These are phyloP conservation scores for Debaryomyces robertsiae DNA, from an alignment of 1,139 yeast species.

Conservation along the genomic window DNA sequence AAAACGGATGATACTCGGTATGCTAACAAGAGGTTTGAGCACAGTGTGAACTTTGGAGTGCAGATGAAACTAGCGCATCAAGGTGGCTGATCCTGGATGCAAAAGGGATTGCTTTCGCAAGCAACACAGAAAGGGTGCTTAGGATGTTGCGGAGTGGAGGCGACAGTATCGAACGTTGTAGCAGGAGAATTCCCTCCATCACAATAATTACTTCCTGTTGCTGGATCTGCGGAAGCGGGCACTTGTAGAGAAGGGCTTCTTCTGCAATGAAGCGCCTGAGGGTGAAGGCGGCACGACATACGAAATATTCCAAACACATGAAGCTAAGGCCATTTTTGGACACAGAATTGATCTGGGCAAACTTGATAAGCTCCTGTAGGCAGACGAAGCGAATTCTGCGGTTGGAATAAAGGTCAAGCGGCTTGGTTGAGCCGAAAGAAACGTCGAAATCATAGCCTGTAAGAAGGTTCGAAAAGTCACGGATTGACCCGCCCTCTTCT, in stretches of 20 bases:
- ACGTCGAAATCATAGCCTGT: slow-evolving; percentile 10
- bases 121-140: slow-evolving; percentile 2
- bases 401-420: slow-evolving; percentile 25
- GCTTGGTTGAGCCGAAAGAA: slow-evolving; percentile 38
- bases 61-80: slow-evolving; percentile 10
- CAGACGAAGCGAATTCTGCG: slow-evolving; percentile 35
- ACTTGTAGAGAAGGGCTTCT: slow-evolving; percentile 27
- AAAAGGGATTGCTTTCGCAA: slow-evolving; percentile 31
- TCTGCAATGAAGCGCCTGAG: slow-evolving; percentile 42
- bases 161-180: slow-evolving; percentile 8
- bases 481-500: background rate
- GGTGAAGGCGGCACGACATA: slow-evolving; percentile 35
- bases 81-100: slow-evolving; percentile 23
- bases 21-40: too few species aligned
- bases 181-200: slow-evolving; percentile 27
- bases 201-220: slow-evolving; percentile 33
- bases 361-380: slow-evolving; percentile 33
- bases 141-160: background rate
- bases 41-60: slow-evolving; percentile 1
- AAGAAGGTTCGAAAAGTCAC: slow-evolving; percentile 3
- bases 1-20: too few species aligned
- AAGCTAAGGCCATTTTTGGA: slow-evolving; percentile 20
- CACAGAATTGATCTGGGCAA: slow-evolving; percentile 19
- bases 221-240: slow-evolving; percentile 43
- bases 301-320: slow-evolving; percentile 26